These are phyloP conservation scores for Berberis thunbergii DNA, from an alignment of 164 flowering plant genomes.

Conservation along the genomic window DNA sequence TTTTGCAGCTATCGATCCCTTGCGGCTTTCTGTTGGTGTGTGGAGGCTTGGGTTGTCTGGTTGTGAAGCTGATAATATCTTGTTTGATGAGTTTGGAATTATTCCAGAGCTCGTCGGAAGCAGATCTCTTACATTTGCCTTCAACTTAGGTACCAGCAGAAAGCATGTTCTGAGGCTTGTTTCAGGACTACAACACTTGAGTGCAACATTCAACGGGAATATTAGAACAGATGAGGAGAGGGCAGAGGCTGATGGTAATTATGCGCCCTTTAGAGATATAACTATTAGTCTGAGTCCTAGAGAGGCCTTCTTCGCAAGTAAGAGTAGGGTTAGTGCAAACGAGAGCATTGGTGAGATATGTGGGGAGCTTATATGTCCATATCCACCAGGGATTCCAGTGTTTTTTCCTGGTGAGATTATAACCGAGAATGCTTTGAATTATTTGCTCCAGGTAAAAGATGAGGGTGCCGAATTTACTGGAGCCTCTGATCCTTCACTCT, in stretches of 20 bases:
- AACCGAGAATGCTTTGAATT: constrained; percentile 32
- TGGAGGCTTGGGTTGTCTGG: constrained; percentile 39
- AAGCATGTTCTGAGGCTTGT: constrained; percentile 35
- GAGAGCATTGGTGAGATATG: constrained; percentile 44
- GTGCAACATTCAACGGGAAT: constrained; percentile 7
- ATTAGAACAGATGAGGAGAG: not conserved
- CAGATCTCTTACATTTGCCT: constrained; percentile 31
- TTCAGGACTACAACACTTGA: constrained; percentile 26
- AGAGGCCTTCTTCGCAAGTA: constrained; percentile 72
- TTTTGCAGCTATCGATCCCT: constrained; percentile 30
- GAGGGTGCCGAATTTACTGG: constrained; percentile 42
- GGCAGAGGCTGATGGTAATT: not conserved
- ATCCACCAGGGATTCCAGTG: constrained; percentile 58
- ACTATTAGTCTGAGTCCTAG: constrained; percentile 44
- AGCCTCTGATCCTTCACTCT: constrained; percentile 43
- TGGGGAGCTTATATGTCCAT: constrained; percentile 55
- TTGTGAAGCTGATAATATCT: constrained; percentile 41
- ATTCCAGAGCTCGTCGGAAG: constrained; percentile 42
- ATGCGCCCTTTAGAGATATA: constrained; percentile 30
- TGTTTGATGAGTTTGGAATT: constrained; percentile 24
- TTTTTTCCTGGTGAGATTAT: constrained; percentile 50
- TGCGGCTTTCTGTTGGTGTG: constrained; percentile 35
- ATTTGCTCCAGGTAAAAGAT: constrained; percentile 32
- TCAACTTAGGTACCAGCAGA: constrained; percentile 32
- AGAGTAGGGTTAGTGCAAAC: constrained; percentile 24